Percentiles rank a stretch among this genome's conserved stretches.
phyloP scores from a whole-genome alignment of 1,284 basidiomycete genomes.

The Cryptococcus sp. region DNA sequence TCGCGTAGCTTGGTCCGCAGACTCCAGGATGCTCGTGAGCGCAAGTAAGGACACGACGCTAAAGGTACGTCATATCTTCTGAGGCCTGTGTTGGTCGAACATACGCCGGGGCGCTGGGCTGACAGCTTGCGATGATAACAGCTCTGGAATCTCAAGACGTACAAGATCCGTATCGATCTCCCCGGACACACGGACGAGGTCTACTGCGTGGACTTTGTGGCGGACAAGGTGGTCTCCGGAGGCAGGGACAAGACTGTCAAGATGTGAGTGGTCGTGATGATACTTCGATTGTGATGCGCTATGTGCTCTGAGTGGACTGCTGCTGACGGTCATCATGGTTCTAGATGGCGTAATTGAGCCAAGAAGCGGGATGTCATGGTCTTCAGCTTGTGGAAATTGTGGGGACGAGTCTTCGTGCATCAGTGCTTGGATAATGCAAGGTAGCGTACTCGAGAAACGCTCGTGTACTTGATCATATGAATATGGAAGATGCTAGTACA shows the following conservation, averaged over 20 bases:
- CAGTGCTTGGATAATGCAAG: too few relatives aligned
- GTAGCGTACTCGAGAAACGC: too few relatives aligned
- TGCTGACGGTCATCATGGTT: too few relatives aligned
- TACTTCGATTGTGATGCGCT: not conserved
- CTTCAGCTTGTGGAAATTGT: too few relatives aligned
- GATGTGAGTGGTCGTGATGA: slow-evolving; percentile 57
- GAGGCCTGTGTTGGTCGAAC: too few relatives aligned
- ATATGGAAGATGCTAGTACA: too few relatives aligned
- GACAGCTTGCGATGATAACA: slow-evolving; percentile 39
- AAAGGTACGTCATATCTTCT: slow-evolving; percentile 65
- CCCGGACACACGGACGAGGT: slow-evolving; percentile 98
- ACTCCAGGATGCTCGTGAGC: slow-evolving; percentile 86
- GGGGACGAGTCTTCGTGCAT: too few relatives aligned
- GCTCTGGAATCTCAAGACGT: slow-evolving; percentile 94
- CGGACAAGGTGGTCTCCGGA: slow-evolving; percentile 95
- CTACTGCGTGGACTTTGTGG: slow-evolving; percentile 97
- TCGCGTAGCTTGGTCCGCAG: slow-evolving; percentile 90
- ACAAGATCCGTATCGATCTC: slow-evolving; percentile 89
- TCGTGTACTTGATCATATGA: too few relatives aligned
- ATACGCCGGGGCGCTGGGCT: too few relatives aligned
- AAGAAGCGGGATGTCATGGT: too few relatives aligned
- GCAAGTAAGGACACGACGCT: slow-evolving; percentile 95
- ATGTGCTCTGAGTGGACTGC: too few relatives aligned
- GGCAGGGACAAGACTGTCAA: slow-evolving; percentile 67
- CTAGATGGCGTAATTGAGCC: too few relatives aligned